Evolutionary conservation across 1,284 basidiomycete species (phyloP).

Genomic region (Boletus holoroseus): DNA sequence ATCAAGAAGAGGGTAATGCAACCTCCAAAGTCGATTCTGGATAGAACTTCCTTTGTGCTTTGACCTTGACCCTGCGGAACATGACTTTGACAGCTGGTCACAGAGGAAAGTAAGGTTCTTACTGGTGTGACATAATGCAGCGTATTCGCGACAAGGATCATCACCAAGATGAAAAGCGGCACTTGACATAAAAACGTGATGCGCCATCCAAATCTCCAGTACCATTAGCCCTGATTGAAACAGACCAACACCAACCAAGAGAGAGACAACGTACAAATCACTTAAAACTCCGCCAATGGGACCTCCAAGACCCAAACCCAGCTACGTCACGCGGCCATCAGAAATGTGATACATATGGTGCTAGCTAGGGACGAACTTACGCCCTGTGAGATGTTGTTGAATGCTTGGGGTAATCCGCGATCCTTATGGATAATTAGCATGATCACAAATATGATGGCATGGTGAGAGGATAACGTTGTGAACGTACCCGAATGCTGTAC

Average conservation of each 20-base stretch:
- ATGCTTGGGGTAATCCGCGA: constrained; percentile 20
- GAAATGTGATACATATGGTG: neutral
- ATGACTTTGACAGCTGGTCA: neutral
- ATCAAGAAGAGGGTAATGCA: constrained; percentile 18
- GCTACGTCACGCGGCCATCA: constrained; percentile 2
- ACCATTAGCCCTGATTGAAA: neutral
- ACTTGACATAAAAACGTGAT: constrained; percentile 19
- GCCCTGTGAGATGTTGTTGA: constrained; percentile 11
- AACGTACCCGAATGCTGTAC: constrained; percentile 19
- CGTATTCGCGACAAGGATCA: constrained; percentile 14
- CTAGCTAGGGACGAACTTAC: constrained; percentile 6
- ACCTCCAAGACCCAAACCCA: constrained; percentile 22
- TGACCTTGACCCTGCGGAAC: constrained; percentile 18
- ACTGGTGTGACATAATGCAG: constrained; percentile 20
- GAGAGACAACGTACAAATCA: constrained; percentile 16
- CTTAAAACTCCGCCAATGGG: constrained; percentile 18
- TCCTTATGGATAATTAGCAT: constrained; percentile 5
- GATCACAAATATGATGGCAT: neutral
- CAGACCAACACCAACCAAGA: neutral
- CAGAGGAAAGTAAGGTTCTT: neutral
- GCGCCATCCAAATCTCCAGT: constrained; percentile 21
- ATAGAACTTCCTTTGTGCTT: constrained; percentile 17
- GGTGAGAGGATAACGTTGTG: neutral
- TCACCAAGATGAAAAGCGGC: constrained; percentile 15
- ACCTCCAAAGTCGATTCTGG: constrained; percentile 23